These are phyloP conservation scores for Brassica hybrid DNA, from an alignment of 441 rosid species.

Conservation along the genomic window DNA sequence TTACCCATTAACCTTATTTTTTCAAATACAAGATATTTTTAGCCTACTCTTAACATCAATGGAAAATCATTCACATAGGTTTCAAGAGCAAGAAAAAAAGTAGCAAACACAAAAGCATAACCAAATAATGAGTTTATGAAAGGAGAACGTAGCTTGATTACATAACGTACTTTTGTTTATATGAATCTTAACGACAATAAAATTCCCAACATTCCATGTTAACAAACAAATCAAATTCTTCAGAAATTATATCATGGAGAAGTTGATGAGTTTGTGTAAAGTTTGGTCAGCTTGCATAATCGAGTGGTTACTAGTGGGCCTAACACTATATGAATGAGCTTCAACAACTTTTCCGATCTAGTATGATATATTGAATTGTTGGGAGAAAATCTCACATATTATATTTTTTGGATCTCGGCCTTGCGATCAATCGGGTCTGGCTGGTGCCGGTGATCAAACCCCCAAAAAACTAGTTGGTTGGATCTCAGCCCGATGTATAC, in stretches of 20 bases:
- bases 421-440: too few species aligned
- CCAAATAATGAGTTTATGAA: too few species aligned
- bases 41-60: not conserved
- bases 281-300: slow-evolving; percentile 14
- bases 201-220: not conserved
- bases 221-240: not conserved
- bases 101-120: not conserved
- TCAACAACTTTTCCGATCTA: slow-evolving; percentile 5
- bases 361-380: not conserved
- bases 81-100: not conserved
- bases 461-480: too few species aligned
- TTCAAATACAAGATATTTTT: slow-evolving; percentile 4
- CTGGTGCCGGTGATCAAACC: too few species aligned
- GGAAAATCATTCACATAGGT: slow-evolving; percentile 6
- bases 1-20: not conserved
- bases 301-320: slow-evolving; percentile 27
- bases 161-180: not conserved
- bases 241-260: slow-evolving; percentile 23
- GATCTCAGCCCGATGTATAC: too few species aligned
- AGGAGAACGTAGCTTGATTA: not conserved
- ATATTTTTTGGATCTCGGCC: not conserved
- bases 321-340: not conserved
- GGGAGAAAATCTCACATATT: not conserved
- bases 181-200: not conserved
- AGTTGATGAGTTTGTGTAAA: slow-evolving; percentile 6